Percentiles rank a stretch among this genome's conserved stretches.
These are phyloP conservation scores for Serpula lacrymans DNA, from an alignment of 768 basidiomycete species.

Conservation along the genomic window DNA sequence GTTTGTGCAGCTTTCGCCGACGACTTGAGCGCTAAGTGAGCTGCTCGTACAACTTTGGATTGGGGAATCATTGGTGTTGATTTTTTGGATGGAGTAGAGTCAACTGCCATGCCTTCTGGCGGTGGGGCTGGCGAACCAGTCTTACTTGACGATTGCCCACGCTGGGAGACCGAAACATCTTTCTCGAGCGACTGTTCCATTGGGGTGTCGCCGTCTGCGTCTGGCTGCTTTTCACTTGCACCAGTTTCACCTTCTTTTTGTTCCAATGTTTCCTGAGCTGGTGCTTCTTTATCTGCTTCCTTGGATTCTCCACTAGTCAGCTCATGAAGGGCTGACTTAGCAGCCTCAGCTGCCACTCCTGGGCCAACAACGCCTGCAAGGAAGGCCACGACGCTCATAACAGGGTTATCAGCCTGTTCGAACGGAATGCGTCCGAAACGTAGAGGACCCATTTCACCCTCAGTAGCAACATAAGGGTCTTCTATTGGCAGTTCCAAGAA, in stretches of 20 bases:
- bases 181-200: slow-evolving; percentile 37
- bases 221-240: slow-evolving; percentile 35
- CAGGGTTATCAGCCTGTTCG: slow-evolving; percentile 93
- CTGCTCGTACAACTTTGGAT: slow-evolving; percentile 77
- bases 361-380: slow-evolving; percentile 90
- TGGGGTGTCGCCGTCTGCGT: slow-evolving; percentile 44
- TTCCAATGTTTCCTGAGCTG: slow-evolving; percentile 29
- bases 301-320: slow-evolving; percentile 60
- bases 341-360: slow-evolving; percentile 89
- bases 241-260: slow-evolving; percentile 23
- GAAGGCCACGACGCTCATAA: slow-evolving; percentile 98
- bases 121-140: slow-evolving; percentile 14
- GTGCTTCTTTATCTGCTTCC: slow-evolving; percentile 24
- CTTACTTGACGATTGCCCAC: slow-evolving; percentile 13
- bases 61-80: slow-evolving; percentile 50
- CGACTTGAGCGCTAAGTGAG: slow-evolving; percentile 82
- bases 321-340: slow-evolving; percentile 83
- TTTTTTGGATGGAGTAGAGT: slow-evolving; percentile 33
- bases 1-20: slow-evolving; percentile 81
- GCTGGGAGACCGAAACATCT: slow-evolving; percentile 19
- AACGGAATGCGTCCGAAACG: slow-evolving; percentile 82
- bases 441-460: slow-evolving; percentile 72
- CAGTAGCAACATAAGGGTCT: slow-evolving; percentile 82
- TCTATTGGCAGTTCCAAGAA: slow-evolving; percentile 97
- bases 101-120: slow-evolving; percentile 47